Conservation (phyloP, 345 rosid genomes). For the Eucalyptus polybractea region DNA sequence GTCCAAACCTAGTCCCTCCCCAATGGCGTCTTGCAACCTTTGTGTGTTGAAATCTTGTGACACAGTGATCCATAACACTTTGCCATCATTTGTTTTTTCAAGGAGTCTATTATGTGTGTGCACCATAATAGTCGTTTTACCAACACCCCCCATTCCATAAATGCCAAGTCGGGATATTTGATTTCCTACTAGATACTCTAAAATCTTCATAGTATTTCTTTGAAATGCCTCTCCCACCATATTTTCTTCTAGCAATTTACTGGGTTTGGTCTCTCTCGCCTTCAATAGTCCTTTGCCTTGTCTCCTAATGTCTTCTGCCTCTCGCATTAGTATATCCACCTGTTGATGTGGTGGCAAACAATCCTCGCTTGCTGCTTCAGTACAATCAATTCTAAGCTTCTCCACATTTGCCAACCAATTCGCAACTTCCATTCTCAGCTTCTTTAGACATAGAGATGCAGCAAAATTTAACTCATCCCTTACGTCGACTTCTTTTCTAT, state of each 20-base stretch:
- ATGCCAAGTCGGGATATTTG: background rate
- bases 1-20: rapidly evolving
- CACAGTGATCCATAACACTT: background rate
- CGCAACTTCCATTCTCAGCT: too few relatives aligned
- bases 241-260: background rate
- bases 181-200: rapidly evolving
- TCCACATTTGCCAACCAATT: too few relatives aligned
- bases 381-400: too few relatives aligned
- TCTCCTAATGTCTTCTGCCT: rapidly evolving
- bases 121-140: background rate
- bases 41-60: background rate
- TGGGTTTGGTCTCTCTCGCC: background rate
- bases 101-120: background rate
- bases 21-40: background rate
- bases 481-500: rapidly evolving
- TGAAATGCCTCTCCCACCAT: background rate
- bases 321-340: rapidly evolving
- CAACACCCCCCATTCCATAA: background rate
- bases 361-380: too few relatives aligned
- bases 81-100: rapidly evolving
- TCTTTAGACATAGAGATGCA: too few relatives aligned
- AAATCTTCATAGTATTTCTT: background rate
- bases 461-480: too few relatives aligned
- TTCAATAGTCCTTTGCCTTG: too few relatives aligned
- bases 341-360: too few relatives aligned